These are phyloP conservation scores for Rhodofomes roseus DNA, from an alignment of 1,284 basidiomycete species.

Conservation along the genomic window DNA sequence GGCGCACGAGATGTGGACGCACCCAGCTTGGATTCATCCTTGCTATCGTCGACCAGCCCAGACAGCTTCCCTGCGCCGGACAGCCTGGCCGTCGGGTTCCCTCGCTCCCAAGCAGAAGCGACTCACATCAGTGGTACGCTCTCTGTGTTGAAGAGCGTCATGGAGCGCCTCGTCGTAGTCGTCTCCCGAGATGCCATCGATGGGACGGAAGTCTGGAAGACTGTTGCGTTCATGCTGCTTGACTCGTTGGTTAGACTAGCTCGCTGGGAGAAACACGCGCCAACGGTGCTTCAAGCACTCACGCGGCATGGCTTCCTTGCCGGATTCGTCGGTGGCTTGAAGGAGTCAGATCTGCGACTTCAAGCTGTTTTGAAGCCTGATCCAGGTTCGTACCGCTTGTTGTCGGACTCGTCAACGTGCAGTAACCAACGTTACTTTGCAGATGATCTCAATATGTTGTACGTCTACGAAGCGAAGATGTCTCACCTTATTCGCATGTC, in stretches of 20 bases:
- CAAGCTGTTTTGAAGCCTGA: slow-evolving; percentile 84
- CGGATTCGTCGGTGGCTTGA: slow-evolving; percentile 81
- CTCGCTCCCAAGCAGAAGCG: slow-evolving; percentile 25
- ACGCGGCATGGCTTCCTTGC: slow-evolving; percentile 77
- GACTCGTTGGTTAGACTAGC: slow-evolving; percentile 74
- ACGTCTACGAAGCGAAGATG: slow-evolving; percentile 95
- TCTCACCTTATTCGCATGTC: slow-evolving; percentile 84
- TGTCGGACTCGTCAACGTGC: background rate
- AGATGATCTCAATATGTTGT: slow-evolving; percentile 90
- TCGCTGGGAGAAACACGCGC: slow-evolving; percentile 53
- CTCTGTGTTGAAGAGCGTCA: slow-evolving; percentile 55
- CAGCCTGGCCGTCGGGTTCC: slow-evolving; percentile 13
- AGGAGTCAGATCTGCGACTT: slow-evolving; percentile 80
- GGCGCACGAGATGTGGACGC: slow-evolving; percentile 17
- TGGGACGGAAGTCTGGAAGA: slow-evolving; percentile 95
- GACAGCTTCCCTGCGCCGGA: slow-evolving; percentile 26
- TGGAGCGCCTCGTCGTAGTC: slow-evolving; percentile 76
- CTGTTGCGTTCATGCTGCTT: slow-evolving; percentile 85
- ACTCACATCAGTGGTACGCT: slow-evolving; percentile 62
- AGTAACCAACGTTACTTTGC: slow-evolving; percentile 1
- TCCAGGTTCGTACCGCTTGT: slow-evolving; percentile 57
- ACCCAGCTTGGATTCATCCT: slow-evolving; percentile 20
- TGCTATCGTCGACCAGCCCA: slow-evolving; percentile 35
- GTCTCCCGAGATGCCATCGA: slow-evolving; percentile 91
- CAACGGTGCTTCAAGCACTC: slow-evolving; percentile 57